A percentile compares a stretch with the other conserved stretches of the same genome.
Conservation (phyloP, 2,329 filamentous ascomycete genomes). For the Trichoderma aggressivum region DNA sequence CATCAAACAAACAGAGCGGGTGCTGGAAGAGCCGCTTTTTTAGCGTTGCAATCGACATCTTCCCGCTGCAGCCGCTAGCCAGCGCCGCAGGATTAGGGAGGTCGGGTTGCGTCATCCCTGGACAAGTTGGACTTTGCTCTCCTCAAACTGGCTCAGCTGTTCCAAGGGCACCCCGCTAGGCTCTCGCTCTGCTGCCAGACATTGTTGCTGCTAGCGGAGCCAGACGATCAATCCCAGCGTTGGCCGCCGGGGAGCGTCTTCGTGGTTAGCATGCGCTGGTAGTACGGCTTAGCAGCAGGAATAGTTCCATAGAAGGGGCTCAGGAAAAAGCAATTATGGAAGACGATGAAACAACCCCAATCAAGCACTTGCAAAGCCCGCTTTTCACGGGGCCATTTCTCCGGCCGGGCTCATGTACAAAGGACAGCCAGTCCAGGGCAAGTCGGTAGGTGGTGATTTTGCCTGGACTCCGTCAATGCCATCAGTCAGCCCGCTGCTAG, state of each 20-base stretch:
- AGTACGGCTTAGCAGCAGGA: background rate
- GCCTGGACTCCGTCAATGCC: background rate
- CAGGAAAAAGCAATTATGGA: background rate
- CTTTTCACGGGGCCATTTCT: constrained; percentile 26
- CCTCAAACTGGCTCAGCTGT: background rate
- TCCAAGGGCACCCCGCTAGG: background rate
- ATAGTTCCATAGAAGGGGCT: background rate
- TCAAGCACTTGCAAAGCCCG: constrained; percentile 18
- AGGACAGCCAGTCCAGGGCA: background rate
- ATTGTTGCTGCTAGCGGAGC: constrained; percentile 7
- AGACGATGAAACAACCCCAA: constrained; percentile 14
- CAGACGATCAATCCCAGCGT: background rate
- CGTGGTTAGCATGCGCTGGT: background rate
- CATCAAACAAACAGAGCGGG: background rate
- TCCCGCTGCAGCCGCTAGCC: constrained; percentile 14
- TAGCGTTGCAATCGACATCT: background rate
- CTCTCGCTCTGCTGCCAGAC: background rate
- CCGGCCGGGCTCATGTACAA: constrained; percentile 11
- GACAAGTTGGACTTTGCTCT: background rate
- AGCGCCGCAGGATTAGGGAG: background rate
- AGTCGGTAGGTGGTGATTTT: background rate
- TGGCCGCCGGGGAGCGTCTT: background rate
- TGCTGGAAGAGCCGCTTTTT: constrained; percentile 7
- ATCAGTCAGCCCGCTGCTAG: constrained; percentile 1
- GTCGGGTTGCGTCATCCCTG: constrained; percentile 15